Conservation (phyloP, 2,329 filamentous ascomycete genomes). For the Alternaria arborescens region DNA sequence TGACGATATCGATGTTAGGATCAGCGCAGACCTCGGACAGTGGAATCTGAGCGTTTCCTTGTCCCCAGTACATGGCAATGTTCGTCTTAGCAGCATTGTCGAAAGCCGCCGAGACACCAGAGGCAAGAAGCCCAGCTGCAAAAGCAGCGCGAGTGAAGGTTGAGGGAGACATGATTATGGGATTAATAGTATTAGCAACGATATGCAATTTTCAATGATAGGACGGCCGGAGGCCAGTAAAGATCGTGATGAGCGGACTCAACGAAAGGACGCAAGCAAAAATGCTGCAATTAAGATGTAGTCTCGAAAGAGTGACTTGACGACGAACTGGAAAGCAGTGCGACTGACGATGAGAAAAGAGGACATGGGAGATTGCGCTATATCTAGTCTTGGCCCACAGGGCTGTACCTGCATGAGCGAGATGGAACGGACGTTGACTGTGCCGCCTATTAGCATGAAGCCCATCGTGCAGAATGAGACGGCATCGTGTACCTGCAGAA, state of each 20-base stretch:
- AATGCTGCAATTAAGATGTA: slow-evolving; percentile 44
- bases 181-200: slow-evolving; percentile 33
- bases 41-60: slow-evolving; percentile 60
- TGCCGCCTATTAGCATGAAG: slow-evolving; percentile 36
- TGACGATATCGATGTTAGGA: slow-evolving; percentile 63
- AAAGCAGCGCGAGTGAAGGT: slow-evolving; percentile 42
- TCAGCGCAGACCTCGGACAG: slow-evolving; percentile 63
- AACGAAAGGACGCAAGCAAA: slow-evolving; percentile 67
- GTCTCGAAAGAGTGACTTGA: slow-evolving; percentile 44
- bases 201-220: slow-evolving; percentile 44
- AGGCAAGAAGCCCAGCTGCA: slow-evolving; percentile 46
- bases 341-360: slow-evolving; percentile 32
- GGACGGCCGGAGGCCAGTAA: slow-evolving; percentile 52
- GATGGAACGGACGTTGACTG: slow-evolving; percentile 24
- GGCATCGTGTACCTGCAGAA: slow-evolving; percentile 35
- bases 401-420: slow-evolving; percentile 38
- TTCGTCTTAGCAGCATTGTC: slow-evolving; percentile 56
- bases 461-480: slow-evolving; percentile 30
- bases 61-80: slow-evolving; percentile 65
- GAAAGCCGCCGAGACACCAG: slow-evolving; percentile 53
- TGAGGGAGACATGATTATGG: slow-evolving; percentile 49
- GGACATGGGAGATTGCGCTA: slow-evolving; percentile 39
- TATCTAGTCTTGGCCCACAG: slow-evolving; percentile 31
- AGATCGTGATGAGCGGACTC: slow-evolving; percentile 49
- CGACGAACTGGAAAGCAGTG: slow-evolving; percentile 30